Evolutionary conservation across 352 stramenopile genomes (phyloP).

Genomic region (Albugo laibachii): DNA sequence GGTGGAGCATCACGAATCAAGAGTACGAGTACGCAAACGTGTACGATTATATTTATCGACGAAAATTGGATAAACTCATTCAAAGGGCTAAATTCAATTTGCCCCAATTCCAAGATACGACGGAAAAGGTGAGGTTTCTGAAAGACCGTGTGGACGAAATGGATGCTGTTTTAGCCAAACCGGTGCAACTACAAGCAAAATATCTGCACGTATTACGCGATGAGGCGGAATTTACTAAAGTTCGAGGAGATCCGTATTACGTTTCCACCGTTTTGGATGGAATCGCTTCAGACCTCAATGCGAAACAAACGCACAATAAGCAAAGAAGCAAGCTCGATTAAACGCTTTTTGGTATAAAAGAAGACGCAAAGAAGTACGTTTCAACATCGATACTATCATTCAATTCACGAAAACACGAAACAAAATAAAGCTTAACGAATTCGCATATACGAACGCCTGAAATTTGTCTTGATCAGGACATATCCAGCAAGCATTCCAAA

Average conservation of each 20-base stretch:
- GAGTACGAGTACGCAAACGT: slow-evolving; percentile 81
- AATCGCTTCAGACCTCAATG: too few species aligned
- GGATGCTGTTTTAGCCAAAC: slow-evolving; percentile 41
- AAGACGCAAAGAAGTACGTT: too few species aligned
- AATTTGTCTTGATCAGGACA: too few species aligned
- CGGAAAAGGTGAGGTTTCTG: slow-evolving; percentile 15
- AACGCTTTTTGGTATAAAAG: neutral
- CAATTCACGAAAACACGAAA: too few species aligned
- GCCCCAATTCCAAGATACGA: slow-evolving; percentile 19
- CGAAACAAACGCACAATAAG: too few species aligned
- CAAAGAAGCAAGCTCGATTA: neutral
- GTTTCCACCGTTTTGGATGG: neutral
- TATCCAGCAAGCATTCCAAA: too few species aligned
- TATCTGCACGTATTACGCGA: slow-evolving; percentile 32
- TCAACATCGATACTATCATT: too few species aligned
- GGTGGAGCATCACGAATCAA: slow-evolving; percentile 71
- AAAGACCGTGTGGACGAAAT: slow-evolving; percentile 22
- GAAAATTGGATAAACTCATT: slow-evolving; percentile 32
- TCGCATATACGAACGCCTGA: too few species aligned
- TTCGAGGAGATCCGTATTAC: neutral
- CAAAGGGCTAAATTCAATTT: slow-evolving; percentile 35
- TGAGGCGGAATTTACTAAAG: slow-evolving; percentile 5
- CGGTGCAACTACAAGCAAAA: slow-evolving; percentile 36
- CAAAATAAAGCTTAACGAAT: too few species aligned
- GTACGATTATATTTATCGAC: slow-evolving; percentile 69